Evolutionary conservation across 108 stramenopile genomes (phyloP).

Genomic region (Cyclotella atomus): DNA sequence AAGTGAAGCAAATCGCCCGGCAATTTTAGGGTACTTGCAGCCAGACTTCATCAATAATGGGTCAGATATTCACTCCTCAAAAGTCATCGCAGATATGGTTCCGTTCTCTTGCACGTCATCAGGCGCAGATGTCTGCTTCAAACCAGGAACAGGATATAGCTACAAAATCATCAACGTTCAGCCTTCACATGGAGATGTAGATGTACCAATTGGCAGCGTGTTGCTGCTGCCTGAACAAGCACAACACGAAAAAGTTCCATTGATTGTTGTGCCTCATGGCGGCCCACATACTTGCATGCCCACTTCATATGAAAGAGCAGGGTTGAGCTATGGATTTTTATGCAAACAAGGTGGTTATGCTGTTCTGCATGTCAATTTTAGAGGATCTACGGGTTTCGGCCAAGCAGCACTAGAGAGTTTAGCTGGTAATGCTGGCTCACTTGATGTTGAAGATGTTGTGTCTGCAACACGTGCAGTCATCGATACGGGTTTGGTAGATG

Average conservation of each 20-base stretch:
- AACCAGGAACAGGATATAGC: constrained; percentile 30
- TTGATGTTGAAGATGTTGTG: constrained; percentile 85
- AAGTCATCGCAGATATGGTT: constrained; percentile 40
- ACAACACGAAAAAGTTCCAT: constrained; percentile 54
- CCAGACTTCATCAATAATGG: constrained; percentile 15
- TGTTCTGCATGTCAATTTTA: constrained; percentile 84
- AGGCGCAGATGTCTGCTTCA: not conserved
- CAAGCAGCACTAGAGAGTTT: constrained; percentile 69
- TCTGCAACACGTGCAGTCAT: constrained; percentile 54
- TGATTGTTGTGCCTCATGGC: constrained; percentile 84
- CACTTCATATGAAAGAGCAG: constrained; percentile 46
- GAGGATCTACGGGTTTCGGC: constrained; percentile 87
- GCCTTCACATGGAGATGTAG: constrained; percentile 51
- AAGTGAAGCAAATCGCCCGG: constrained; percentile 51
- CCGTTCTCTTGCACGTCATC: constrained; percentile 62
- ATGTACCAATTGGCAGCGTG: constrained; percentile 57
- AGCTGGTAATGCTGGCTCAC: constrained; percentile 61
- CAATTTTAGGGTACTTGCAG: constrained; percentile 51
- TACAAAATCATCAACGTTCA: constrained; percentile 48
- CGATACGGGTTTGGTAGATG: constrained; percentile 52
- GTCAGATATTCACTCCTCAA: too few relatives aligned
- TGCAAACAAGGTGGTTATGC: constrained; percentile 70
- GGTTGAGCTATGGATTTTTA: constrained; percentile 71
- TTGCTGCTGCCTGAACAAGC: constrained; percentile 56
- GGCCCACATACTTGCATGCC: constrained; percentile 74